These are phyloP conservation scores for Paracoccidioides brasiliensis DNA, from an alignment of 2,329 filamentous ascomycete species.

Conservation along the genomic window DNA sequence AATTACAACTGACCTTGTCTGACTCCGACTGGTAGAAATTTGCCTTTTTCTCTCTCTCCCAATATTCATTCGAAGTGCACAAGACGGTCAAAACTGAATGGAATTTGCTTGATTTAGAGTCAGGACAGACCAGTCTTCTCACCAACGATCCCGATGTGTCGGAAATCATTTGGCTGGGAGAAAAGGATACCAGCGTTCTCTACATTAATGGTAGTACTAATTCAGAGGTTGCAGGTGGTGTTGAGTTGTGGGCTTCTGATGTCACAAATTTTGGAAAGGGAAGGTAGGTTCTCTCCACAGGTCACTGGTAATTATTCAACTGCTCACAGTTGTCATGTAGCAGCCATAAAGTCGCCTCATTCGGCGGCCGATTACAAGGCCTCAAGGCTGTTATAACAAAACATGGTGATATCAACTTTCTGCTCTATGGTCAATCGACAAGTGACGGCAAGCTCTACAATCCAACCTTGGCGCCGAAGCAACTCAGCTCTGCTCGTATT, in stretches of 20 bases:
- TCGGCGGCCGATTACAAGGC: constrained; percentile 26
- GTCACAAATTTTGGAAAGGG: constrained; percentile 18
- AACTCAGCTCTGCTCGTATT: constrained; percentile 51
- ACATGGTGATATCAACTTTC: constrained; percentile 38
- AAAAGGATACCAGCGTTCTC: constrained; percentile 47
- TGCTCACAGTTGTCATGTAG: constrained; percentile 5
- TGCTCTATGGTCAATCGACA: constrained; percentile 48
- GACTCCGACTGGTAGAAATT: constrained; percentile 19
- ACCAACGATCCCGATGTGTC: constrained; percentile 51
- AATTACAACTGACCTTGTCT: neutral
- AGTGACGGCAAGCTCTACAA: constrained; percentile 59
- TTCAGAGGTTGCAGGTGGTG: constrained; percentile 26
- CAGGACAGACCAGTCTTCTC: constrained; percentile 52
- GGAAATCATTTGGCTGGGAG: constrained; percentile 65
- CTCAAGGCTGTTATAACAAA: constrained; percentile 25
- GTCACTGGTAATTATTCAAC: neutral
- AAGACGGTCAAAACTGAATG: constrained; percentile 42
- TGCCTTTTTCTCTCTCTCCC: constrained; percentile 46
- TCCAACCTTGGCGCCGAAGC: constrained; percentile 45
- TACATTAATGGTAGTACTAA: constrained; percentile 40
- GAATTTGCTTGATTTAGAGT: constrained; percentile 60
- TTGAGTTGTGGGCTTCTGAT: constrained; percentile 28
- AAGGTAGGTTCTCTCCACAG: constrained; percentile 15
- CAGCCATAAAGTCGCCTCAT: constrained; percentile 28
- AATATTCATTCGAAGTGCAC: constrained; percentile 70